Conservation (phyloP, 1,139 yeast species). For the Yamadazyma pseudoaaseri region DNA sequence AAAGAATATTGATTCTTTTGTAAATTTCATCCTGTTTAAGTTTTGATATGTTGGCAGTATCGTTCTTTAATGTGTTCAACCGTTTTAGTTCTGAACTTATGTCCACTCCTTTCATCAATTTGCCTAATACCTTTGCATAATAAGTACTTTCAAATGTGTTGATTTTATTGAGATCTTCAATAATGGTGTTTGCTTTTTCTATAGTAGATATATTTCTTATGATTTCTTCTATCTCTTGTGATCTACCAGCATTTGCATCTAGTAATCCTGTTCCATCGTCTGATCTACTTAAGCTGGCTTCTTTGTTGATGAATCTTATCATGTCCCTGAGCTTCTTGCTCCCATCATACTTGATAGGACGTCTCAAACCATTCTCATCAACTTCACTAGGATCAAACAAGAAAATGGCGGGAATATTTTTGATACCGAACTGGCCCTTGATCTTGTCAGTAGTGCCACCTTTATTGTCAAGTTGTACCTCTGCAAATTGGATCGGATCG, state of each 20-base stretch:
- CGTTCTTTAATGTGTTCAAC: constrained; percentile 43
- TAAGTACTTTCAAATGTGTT: constrained; percentile 4
- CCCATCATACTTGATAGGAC: constrained; percentile 41
- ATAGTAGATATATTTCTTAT: constrained; percentile 2
- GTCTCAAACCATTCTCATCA: constrained; percentile 35
- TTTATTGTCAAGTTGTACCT: constrained; percentile 67
- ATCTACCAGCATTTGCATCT: constrained; percentile 52
- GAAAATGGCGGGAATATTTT: constrained; percentile 53
- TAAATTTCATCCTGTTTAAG: constrained; percentile 20
- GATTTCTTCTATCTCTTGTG: constrained; percentile 37
- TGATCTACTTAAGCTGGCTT: constrained; percentile 53
- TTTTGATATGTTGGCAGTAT: constrained; percentile 5
- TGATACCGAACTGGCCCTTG: constrained; percentile 41
- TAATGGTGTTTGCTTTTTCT: constrained; percentile 1
- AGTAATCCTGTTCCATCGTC: constrained; percentile 46
- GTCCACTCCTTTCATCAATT: constrained; percentile 3
- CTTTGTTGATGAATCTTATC: constrained; percentile 48
- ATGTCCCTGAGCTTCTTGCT: constrained; percentile 43
- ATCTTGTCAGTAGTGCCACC: constrained; percentile 34
- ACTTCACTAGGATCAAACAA: constrained; percentile 35
- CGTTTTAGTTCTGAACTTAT: constrained; percentile 52
- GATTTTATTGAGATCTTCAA: not conserved
- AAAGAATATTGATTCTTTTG: constrained; percentile 48
- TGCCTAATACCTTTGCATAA: constrained; percentile 6
- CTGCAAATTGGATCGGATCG: constrained; percentile 52